Percentiles rank a stretch among this genome's conserved stretches.
These are phyloP conservation scores for Fusarium fracticaudum DNA, from an alignment of 2,329 filamentous ascomycete species.

Conservation along the genomic window DNA sequence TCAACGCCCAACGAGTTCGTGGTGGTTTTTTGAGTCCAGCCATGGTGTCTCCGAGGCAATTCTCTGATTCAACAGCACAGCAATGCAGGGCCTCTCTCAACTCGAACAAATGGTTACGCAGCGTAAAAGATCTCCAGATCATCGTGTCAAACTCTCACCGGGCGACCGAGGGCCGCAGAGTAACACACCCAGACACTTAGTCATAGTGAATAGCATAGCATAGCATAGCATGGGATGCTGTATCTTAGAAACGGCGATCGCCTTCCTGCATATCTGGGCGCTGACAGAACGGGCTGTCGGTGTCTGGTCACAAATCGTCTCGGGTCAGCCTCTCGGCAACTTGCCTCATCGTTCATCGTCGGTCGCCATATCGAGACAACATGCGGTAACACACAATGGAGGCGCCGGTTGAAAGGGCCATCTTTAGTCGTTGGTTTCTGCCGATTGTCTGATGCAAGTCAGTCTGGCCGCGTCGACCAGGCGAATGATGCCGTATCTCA, in stretches of 20 bases:
- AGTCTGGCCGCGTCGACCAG: constrained; percentile 12
- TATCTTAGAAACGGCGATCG: background rate
- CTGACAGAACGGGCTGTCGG: constrained; percentile 5
- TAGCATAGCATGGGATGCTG: background rate
- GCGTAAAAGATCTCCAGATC: constrained; percentile 29
- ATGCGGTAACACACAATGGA: constrained; percentile 6
- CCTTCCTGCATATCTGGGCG: constrained; percentile 9
- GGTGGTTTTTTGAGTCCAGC: background rate
- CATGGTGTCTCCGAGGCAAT: background rate
- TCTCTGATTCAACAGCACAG: constrained; percentile 9
- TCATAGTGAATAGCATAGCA: background rate
- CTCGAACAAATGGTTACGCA: constrained; percentile 16
- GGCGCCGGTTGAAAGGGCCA: background rate
- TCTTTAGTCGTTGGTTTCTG: background rate
- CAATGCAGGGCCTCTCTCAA: background rate
- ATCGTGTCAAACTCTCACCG: constrained; percentile 17
- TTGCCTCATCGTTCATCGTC: constrained; percentile 19
- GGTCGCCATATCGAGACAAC: constrained; percentile 13
- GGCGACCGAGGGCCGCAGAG: background rate
- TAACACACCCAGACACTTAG: background rate
- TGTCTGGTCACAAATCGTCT: background rate
- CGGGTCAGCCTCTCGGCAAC: constrained; percentile 7
- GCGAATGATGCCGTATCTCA: background rate
- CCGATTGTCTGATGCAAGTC: constrained; percentile 10
- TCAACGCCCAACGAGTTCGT: constrained; percentile 28